Conservation (phyloP, 2,329 filamentous ascomycete species). For the Beauveria caledonica region DNA sequence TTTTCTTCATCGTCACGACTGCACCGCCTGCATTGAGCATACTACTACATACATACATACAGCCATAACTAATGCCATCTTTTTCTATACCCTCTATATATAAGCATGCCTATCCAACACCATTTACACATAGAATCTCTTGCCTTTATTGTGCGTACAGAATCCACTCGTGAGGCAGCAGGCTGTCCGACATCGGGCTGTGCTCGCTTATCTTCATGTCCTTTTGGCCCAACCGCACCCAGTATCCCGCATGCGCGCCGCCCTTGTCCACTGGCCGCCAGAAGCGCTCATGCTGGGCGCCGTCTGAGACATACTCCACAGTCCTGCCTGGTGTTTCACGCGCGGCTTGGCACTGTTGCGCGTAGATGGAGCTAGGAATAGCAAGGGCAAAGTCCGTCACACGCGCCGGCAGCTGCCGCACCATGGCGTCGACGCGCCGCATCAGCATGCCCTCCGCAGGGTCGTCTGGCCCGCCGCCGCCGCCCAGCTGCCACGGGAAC, state of each 20-base stretch:
- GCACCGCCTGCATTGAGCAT: neutral
- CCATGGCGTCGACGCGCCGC: slow-evolving; percentile 16
- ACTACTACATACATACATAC: slow-evolving; percentile 1
- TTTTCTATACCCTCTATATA: slow-evolving; percentile 6
- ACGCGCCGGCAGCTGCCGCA: slow-evolving; percentile 13
- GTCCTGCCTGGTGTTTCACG: neutral
- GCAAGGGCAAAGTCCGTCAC: slow-evolving; percentile 17
- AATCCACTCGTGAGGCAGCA: slow-evolving; percentile 5
- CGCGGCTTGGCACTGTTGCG: slow-evolving; percentile 13
- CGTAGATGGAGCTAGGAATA: slow-evolving; percentile 18
- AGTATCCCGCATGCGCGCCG: slow-evolving; percentile 17
- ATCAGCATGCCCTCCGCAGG: slow-evolving; percentile 6
- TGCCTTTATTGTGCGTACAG: slow-evolving; percentile 8
- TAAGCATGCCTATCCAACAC: neutral
- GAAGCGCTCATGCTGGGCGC: slow-evolving; percentile 15
- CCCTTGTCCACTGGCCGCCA: slow-evolving; percentile 16
- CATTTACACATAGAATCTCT: neutral
- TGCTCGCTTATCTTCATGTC: slow-evolving; percentile 12
- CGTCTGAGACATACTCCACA: slow-evolving; percentile 15
- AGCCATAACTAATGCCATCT: slow-evolving; percentile 5
- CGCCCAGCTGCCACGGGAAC: neutral
- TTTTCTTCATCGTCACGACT: neutral
- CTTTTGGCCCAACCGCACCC: slow-evolving; percentile 19
- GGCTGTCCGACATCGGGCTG: neutral
- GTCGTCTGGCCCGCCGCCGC: neutral